Conservation (phyloP, 306 rosid species). For the Cucumis sativus region DNA sequence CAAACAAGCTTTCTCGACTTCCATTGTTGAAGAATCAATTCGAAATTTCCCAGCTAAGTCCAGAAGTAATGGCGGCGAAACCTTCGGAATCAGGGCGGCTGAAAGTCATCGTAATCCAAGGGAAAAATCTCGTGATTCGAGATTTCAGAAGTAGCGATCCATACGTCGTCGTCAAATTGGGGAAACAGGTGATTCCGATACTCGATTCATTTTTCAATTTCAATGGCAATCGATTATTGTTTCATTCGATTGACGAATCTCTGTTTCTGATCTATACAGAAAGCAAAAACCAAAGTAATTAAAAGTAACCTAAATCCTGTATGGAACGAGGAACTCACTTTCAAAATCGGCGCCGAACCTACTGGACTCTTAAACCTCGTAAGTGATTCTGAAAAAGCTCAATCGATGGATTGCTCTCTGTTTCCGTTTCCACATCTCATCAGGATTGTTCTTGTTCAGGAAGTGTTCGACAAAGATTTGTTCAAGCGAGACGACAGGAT, state of each 20-base stretch:
- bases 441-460: slow-evolving; percentile 27
- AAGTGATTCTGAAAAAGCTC: slow-evolving; percentile 11
- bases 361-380: slow-evolving; percentile 55
- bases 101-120: neutral
- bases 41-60: neutral
- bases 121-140: slow-evolving; percentile 47
- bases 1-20: neutral
- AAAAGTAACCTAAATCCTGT: slow-evolving; percentile 55
- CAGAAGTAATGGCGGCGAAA: slow-evolving; percentile 31
- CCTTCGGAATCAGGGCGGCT: neutral
- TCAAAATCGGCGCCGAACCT: slow-evolving; percentile 46
- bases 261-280: slow-evolving; percentile 31
- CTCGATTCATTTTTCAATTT: neutral
- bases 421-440: neutral
- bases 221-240: neutral
- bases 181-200: slow-evolving; percentile 41
- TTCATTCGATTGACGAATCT: neutral
- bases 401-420: neutral
- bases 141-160: slow-evolving; percentile 97
- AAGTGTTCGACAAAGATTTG: slow-evolving; percentile 81
- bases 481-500: slow-evolving; percentile 82
- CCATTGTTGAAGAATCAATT: neutral
- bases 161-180: slow-evolving; percentile 82
- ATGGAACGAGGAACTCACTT: slow-evolving; percentile 39
- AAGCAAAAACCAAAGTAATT: slow-evolving; percentile 79